phyloP scores from a whole-genome alignment of 129 eudicot genomes.

The Escallonia herrerae region DNA sequence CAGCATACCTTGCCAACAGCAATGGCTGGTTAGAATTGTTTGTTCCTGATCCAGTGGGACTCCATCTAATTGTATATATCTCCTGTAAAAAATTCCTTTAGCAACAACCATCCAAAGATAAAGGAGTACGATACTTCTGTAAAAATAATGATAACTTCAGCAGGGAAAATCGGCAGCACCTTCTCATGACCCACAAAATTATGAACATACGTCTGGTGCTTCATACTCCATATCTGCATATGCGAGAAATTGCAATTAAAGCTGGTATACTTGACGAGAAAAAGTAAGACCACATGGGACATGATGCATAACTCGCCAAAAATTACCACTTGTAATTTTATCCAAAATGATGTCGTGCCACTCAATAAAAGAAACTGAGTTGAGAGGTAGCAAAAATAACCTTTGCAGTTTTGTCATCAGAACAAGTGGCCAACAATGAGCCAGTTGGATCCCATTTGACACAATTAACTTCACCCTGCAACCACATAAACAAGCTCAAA shows the following conservation, averaged over 20 bases:
- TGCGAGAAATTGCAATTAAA: conserved; percentile 3
- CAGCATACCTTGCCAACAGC: conserved; percentile 47
- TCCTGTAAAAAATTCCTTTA: conserved; percentile 22
- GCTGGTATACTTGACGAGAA: not conserved
- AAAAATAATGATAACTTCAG: not conserved
- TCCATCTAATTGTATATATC: conserved; percentile 45
- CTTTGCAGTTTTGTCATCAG: conserved; percentile 57
- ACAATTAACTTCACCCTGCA: conserved; percentile 65
- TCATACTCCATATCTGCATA: conserved; percentile 57
- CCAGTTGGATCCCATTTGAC: conserved; percentile 67
- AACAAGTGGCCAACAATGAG: conserved; percentile 53
- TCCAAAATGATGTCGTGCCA: not conserved
- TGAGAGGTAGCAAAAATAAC: conserved; percentile 16
- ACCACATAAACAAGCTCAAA: not conserved
- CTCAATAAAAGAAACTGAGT: not conserved
- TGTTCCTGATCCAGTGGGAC: conserved; percentile 54
- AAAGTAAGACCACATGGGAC: too few relatives aligned
- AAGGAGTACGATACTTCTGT: not conserved
- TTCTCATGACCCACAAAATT: conserved; percentile 49
- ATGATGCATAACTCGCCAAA: not conserved
- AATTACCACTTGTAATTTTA: not conserved
- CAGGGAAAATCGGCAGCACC: conserved; percentile 18
- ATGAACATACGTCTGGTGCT: conserved; percentile 34
- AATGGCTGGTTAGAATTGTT: conserved; percentile 42
- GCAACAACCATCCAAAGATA: not conserved